These are phyloP conservation scores for Barnettozyma sucrosica DNA, from an alignment of 805 yeast genomes.

Conservation along the genomic window DNA sequence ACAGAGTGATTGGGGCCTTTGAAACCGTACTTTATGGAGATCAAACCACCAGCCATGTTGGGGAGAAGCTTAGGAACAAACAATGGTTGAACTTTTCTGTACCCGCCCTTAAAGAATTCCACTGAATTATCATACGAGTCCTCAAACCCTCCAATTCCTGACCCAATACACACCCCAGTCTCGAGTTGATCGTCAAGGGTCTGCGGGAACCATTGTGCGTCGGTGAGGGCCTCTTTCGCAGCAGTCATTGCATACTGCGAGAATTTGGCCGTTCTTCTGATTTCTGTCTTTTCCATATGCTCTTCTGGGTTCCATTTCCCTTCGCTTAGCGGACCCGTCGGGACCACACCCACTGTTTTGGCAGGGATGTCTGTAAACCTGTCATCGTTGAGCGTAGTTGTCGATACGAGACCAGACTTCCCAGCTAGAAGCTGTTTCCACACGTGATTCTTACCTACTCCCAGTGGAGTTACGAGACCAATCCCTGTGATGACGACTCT, in stretches of 20 bases:
- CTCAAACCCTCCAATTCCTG: constrained; percentile 85
- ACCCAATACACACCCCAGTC: constrained; percentile 82
- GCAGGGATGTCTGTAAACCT: constrained; percentile 51
- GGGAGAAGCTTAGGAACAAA: constrained; percentile 78
- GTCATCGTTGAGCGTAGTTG: constrained; percentile 29
- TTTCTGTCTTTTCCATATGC: constrained; percentile 37
- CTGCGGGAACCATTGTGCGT: constrained; percentile 50
- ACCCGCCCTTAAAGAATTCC: constrained; percentile 43
- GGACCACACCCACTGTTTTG: constrained; percentile 72
- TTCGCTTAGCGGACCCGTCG: constrained; percentile 37
- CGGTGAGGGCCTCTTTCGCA: constrained; percentile 67
- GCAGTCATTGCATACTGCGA: constrained; percentile 78
- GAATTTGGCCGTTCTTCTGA: constrained; percentile 60
- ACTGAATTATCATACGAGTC: constrained; percentile 63
- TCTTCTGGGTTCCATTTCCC: constrained; percentile 49
- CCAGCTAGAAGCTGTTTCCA: constrained; percentile 52
- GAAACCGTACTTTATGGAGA: constrained; percentile 71
- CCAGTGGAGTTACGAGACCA: constrained; percentile 83
- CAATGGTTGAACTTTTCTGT: constrained; percentile 73
- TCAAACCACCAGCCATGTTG: constrained; percentile 93
- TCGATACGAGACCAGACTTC: constrained; percentile 55
- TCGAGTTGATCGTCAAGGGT: constrained; percentile 29
- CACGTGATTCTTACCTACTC: constrained; percentile 51
- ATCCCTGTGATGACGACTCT: constrained; percentile 91
- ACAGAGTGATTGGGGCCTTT: constrained; percentile 85